Evolutionary conservation across 805 yeast species (phyloP).

Genomic region (Blastobotrys parvus): DNA sequence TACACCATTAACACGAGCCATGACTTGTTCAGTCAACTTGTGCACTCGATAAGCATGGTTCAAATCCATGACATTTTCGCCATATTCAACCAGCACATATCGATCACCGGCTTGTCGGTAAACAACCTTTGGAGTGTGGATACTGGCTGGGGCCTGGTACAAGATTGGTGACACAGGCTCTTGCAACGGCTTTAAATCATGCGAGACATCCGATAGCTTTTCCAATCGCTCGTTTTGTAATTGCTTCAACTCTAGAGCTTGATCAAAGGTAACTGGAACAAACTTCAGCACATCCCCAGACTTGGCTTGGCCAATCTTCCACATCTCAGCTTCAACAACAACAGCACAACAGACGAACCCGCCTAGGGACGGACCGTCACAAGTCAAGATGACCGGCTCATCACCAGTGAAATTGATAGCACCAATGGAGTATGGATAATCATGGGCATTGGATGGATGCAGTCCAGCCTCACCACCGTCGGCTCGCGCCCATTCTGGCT

Average conservation of each 20-base stretch:
- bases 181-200: conserved; percentile 38
- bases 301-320: conserved; percentile 97
- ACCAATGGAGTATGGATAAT: conserved; percentile 91
- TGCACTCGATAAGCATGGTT: conserved; percentile 80
- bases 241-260: conserved; percentile 56
- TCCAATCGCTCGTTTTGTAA: conserved; percentile 45
- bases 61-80: conserved; percentile 79
- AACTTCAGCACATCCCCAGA: conserved; percentile 86
- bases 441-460: conserved; percentile 98
- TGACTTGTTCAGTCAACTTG: conserved; percentile 67
- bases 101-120: conserved; percentile 98
- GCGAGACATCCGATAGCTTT: conserved; percentile 25
- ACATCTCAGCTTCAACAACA: conserved; percentile 90
- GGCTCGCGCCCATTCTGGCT: conserved; percentile 91
- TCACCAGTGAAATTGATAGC: conserved; percentile 98
- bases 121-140: conserved; percentile 58
- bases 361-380: conserved; percentile 97
- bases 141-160: conserved; percentile 37
- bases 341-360: conserved; percentile 97
- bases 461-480: conserved; percentile 98
- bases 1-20: conserved; percentile 62
- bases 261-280: conserved; percentile 62
- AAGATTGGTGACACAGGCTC: conserved; percentile 66
- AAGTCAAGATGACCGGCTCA: conserved; percentile 92
- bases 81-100: conserved; percentile 85